Base-by-base conservation (phyloP, 805 yeast species). In the Scheffersomyces stipitis region DNA sequence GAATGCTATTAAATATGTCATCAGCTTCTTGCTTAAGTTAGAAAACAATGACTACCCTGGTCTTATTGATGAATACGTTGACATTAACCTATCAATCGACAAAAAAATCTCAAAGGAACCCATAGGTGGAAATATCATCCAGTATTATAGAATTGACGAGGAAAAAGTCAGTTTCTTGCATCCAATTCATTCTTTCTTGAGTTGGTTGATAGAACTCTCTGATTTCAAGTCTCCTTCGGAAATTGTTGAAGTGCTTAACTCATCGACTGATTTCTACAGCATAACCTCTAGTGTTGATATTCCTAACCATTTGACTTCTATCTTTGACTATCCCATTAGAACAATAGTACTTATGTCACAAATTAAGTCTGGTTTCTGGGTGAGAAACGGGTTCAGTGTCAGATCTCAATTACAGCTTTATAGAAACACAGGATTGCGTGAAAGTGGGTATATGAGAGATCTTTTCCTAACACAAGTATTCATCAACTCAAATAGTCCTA, bases 311-410 rank as follows among this genome's bases (percentile, higher is more conserved):
- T 31, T 57, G 4, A 51, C 56, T 30, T 37, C 49, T 8, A 51
- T 83, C 5, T 75, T 83, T 45, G 96, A 88, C 45, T 81, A 84
- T 44, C 84, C 96, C 0, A 58, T 93, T 15, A 71, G 95, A 39
- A 83, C 90, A 0, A 54, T 88, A 18, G 96, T 86, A 0, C 60
- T 86, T 6, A 61, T 87, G 45, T 79, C 96, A 0, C 97, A 93
- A 51, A 85, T 91, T 6, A 83, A 86, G 42, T 80, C 85, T 0
- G 96, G 96, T 0, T 75, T 84, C 38, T 91, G 98, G 98, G 96
- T 91, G 0, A 75, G 98, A 51, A 91, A 91, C 60, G 99, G 99
- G 0, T 75, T 78, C 40, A 83, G 90, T 28, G 80, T 88, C 4
- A 72, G 84, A 28, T 80, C 81, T 17, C 98, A 91, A 54, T 71